A percentile compares a stretch with the other conserved stretches of the same genome.
phyloP scores from a whole-genome alignment of 805 yeast genomes.

The Sugiyamaella chiloensis region DNA sequence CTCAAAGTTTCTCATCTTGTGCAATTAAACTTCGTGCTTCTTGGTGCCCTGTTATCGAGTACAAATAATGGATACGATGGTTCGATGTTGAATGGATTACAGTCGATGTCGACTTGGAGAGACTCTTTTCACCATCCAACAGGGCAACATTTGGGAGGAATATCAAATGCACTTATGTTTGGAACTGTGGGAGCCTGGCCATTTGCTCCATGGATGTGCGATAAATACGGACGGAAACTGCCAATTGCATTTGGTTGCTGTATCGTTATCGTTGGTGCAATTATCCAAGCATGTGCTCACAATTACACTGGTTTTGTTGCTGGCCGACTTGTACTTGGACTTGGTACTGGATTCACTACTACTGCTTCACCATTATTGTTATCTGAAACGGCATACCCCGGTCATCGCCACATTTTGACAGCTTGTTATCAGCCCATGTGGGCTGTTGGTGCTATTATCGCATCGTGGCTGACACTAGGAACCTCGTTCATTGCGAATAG shows the following conservation, averaged over 20 bases:
- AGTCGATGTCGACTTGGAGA: constrained; percentile 24
- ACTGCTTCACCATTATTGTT: constrained; percentile 21
- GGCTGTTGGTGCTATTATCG: constrained; percentile 67
- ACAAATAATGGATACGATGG: constrained; percentile 20
- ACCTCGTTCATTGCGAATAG: constrained; percentile 35
- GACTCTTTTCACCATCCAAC: constrained; percentile 14
- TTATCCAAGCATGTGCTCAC: constrained; percentile 41
- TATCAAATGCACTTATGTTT: constrained; percentile 28
- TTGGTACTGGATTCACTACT: constrained; percentile 72
- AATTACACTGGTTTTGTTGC: constrained; percentile 62
- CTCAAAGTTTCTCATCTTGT: constrained; percentile 5
- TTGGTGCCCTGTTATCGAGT: neutral
- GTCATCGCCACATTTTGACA: constrained; percentile 55
- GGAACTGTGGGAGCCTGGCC: constrained; percentile 74
- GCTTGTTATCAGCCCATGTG: constrained; percentile 66
- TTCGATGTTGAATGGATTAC: constrained; percentile 16
- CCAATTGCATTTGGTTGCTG: constrained; percentile 53
- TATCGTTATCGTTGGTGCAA: constrained; percentile 56
- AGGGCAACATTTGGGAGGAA: constrained; percentile 14
- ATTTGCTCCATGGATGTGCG: constrained; percentile 56
- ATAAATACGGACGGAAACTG: constrained; percentile 59
- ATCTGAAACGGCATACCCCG: constrained; percentile 6
- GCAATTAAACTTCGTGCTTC: constrained; percentile 2
- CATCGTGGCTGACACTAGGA: constrained; percentile 76
- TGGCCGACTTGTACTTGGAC: constrained; percentile 68